Conservation (phyloP, 2,329 filamentous ascomycete species). For the Hortaea werneckii region DNA sequence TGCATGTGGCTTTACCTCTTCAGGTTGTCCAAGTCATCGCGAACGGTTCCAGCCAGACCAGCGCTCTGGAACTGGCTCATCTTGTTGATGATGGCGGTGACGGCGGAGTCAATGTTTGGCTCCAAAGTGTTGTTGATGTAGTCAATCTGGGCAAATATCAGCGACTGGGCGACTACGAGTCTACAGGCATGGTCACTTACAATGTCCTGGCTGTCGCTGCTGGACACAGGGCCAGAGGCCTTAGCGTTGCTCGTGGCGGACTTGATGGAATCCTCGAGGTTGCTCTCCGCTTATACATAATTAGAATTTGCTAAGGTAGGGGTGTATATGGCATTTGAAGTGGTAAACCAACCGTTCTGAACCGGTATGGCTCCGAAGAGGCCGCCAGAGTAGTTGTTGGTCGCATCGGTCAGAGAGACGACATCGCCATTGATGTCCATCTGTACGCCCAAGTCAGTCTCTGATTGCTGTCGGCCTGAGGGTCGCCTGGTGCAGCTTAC, state of each 20-base stretch:
- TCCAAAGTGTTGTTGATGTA: slow-evolving; percentile 14
- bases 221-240: slow-evolving; percentile 5
- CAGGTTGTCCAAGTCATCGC: slow-evolving; percentile 3
- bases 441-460: neutral
- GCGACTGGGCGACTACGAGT: neutral
- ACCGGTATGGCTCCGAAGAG: slow-evolving; percentile 8
- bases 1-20: no score
- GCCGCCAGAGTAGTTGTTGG: slow-evolving; percentile 11
- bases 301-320: no score
- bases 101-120: slow-evolving; percentile 7
- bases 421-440: slow-evolving; percentile 11
- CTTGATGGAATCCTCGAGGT: slow-evolving; percentile 11
- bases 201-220: slow-evolving; percentile 8
- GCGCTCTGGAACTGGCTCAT: slow-evolving; percentile 8
- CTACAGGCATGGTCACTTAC: neutral
- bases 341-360: neutral
- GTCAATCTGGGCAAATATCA: neutral
- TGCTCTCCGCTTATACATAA: slow-evolving; percentile 3
- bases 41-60: slow-evolving; percentile 6
- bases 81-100: slow-evolving; percentile 11
- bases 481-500: neutral
- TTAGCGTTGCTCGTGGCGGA: slow-evolving; percentile 9
- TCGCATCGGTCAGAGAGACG: slow-evolving; percentile 5
- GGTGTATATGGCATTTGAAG: no score
- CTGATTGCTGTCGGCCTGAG: neutral